Evolutionary conservation across 2,329 filamentous ascomycete genomes (phyloP).

Genomic region (Teratosphaeria epicoccoides): DNA sequence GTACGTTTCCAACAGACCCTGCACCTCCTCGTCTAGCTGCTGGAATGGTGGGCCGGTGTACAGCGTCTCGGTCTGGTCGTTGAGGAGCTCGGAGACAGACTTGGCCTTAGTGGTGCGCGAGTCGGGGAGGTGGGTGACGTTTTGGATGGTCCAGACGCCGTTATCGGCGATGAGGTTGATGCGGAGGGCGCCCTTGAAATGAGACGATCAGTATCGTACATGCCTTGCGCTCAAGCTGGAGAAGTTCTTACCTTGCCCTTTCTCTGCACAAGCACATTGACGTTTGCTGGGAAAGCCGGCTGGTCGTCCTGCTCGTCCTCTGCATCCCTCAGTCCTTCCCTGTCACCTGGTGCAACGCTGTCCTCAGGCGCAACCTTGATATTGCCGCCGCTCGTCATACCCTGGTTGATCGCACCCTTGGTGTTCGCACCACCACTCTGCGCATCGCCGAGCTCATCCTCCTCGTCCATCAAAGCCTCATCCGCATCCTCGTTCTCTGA

Average conservation of each 20-base stretch:
- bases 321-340: slow-evolving; percentile 47
- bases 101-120: slow-evolving; percentile 57
- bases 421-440: slow-evolving; percentile 48
- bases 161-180: slow-evolving; percentile 82
- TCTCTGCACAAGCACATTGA: slow-evolving; percentile 85
- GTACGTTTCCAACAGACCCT: slow-evolving; percentile 83
- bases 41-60: slow-evolving; percentile 89
- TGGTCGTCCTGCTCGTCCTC: slow-evolving; percentile 41
- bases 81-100: slow-evolving; percentile 59
- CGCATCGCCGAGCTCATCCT: slow-evolving; percentile 30
- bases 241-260: slow-evolving; percentile 44
- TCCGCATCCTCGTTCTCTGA: slow-evolving; percentile 47
- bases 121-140: slow-evolving; percentile 76
- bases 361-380: slow-evolving; percentile 47
- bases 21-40: slow-evolving; percentile 91
- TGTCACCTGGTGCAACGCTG: slow-evolving; percentile 45
- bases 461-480: slow-evolving; percentile 30
- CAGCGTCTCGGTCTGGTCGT: slow-evolving; percentile 51
- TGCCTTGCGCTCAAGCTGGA: neutral
- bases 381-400: slow-evolving; percentile 40
- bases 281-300: slow-evolving; percentile 63
- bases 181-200: slow-evolving; percentile 57
- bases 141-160: slow-evolving; percentile 76
- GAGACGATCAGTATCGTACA: neutral
- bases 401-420: slow-evolving; percentile 47